Evolutionary conservation across 2,329 filamentous ascomycete genomes (phyloP), one percentile per base, ranked within the genome.

Genomic region (Monosporascus sp.): DNA sequence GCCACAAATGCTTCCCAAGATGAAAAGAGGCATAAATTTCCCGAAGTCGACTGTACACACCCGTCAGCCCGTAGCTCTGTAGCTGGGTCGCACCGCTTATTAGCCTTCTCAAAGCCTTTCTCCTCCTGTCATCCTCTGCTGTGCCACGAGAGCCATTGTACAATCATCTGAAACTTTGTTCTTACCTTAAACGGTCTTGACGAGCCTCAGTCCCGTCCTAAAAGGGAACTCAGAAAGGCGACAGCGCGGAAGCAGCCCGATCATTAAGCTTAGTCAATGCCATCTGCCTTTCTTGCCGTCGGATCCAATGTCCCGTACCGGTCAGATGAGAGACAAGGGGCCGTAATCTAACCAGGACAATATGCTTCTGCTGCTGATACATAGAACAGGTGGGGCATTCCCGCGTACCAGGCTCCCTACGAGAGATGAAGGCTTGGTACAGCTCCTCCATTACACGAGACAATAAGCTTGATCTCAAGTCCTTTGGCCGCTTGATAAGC

Each of bases 21-120:
- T 62, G 59, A 62, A 62, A 61, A 64, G 61, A 62, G 52, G 60
- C 61, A 60, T 56, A 61, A 64, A 62, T 65, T 64, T 65, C 66
- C 69, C 69, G 66, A 66, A 67, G 64, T 68, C 67, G 60, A 65
- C 60, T 66, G 69, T 66, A 65, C 58, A 68, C 63, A 68, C 59
- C 68, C 68, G 68, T 50, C 55, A 51, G 60, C 58, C 60, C 43
- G 43, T 19, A 24, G 43, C 60, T 56, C 58, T 57, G 63, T 63
- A 55, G 52, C 59, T 63, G 64, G 52, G 63, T 65, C 50, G 55
- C 56, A 65, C 62, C 52, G 55, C 61, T 58, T 55, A 53, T 53
- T 51, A 35, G n/a, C 44, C 60, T 52, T 46, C 56, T 52, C 56
- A 52, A 51, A 49, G 44, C 27, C 54, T 51, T 56, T 54, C 56